Evolutionary conservation across 2,329 filamentous ascomycete genomes (phyloP), one percentile per base, ranked within the genome.

Genomic region (Hypoxylon sp.): DNA sequence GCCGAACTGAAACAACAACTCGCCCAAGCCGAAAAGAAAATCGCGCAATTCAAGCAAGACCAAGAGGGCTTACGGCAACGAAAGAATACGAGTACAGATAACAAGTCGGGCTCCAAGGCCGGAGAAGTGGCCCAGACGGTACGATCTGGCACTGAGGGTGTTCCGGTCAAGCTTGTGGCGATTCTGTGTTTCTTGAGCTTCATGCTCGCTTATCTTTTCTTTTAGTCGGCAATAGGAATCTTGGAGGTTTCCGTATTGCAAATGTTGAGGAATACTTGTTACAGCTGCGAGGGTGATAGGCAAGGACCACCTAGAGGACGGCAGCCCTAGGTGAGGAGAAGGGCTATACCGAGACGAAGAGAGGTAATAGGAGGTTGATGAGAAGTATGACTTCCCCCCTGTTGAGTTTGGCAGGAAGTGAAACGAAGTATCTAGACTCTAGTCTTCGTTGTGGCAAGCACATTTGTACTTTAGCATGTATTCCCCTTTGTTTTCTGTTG

Each of bases 191-290:
- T 99, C 75, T 75, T 97, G 71, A 94, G 93, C 84, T 99, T 99
- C 84, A 82, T 99, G 77, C 87, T 98, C 74, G 96, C 94, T 61
- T 99, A 98, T 82, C 89, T 98, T 81, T 94, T 99, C 85, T 99
- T 99, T 82, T 99, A 90, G 72, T 68, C 47, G 66, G 60, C 42
- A 59, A 59, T 29, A 48, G 62, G 35, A 55, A 65, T 65, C 35
- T 58, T 68, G 53, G 53, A 53, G 51, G 62, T 63, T 54, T 37
- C 44, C 48, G 27, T 47, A 47, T 42, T 64, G 15, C 57, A 42
- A 50, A 48, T n/a, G 24, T 52, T 24, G 58, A 48, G 35, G 50
- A 48, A 53, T 47, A 48, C 52, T 39, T 47, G 39, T 50, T 44
- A 63, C 19, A 35, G 48, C 31, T 32, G 32, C 15, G 58, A 54